A percentile compares a stretch with the other conserved stretches of the same genome.
phyloP scores from a whole-genome alignment of 805 yeast genomes.

The Torulaspora delbrueckii region DNA sequence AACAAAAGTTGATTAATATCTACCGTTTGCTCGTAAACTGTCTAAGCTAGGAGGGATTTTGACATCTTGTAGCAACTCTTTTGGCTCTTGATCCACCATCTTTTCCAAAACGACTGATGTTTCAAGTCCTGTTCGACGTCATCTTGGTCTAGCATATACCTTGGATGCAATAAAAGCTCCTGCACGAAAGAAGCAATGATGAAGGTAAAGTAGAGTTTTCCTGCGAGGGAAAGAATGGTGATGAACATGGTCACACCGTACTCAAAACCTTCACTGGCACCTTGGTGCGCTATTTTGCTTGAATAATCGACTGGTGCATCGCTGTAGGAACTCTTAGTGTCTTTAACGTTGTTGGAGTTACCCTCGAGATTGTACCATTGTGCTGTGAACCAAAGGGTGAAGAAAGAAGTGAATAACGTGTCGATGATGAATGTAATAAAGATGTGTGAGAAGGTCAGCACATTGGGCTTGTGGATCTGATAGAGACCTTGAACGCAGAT shows the following conservation, averaged over 20 bases:
- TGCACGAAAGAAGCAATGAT: constrained; percentile 56
- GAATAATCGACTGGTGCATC: constrained; percentile 8
- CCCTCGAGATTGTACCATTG: constrained; percentile 66
- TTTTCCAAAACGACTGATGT: constrained; percentile 27
- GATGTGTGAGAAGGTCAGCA: constrained; percentile 58
- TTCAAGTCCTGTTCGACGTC: constrained; percentile 38
- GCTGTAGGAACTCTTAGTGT: constrained; percentile 5
- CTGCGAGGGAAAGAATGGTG: constrained; percentile 43
- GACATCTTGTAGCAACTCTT: constrained; percentile 31
- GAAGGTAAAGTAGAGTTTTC: constrained; percentile 57
- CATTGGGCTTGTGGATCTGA: constrained; percentile 48
- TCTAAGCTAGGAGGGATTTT: constrained; percentile 19
- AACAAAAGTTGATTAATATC: background rate
- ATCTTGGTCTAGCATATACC: constrained; percentile 37
- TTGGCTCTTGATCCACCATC: constrained; percentile 33
- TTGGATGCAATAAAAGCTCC: constrained; percentile 47
- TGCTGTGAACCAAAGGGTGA: constrained; percentile 67
- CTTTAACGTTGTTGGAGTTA: background rate
- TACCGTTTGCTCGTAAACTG: background rate
- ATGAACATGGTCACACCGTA: constrained; percentile 52
- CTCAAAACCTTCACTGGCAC: constrained; percentile 59
- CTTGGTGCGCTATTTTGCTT: constrained; percentile 36
- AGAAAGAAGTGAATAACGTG: constrained; percentile 59
- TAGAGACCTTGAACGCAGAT: constrained; percentile 57
- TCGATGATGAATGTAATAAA: constrained; percentile 62